Evolutionary conservation across 192 early-diverging fungal genomes (phyloP).

Genomic region (Rhizophagus sp.): DNA sequence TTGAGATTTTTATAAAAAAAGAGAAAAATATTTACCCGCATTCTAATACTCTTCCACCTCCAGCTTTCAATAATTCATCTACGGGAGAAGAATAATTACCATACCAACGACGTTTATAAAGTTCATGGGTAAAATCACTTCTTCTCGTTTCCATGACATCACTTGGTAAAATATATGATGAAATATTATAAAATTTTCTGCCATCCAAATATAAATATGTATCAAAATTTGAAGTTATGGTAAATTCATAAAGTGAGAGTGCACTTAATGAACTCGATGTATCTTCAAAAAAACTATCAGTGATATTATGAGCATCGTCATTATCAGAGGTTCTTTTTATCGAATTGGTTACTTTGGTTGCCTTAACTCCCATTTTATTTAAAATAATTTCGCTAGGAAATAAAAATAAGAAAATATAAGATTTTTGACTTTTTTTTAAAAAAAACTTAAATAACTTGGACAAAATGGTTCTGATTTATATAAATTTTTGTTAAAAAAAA

Average conservation of each 20-base stretch:
- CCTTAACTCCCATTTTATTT: no score
- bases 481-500: no score
- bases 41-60: background rate
- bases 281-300: background rate
- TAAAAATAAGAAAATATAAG: no score
- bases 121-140: background rate
- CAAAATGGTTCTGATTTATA: no score
- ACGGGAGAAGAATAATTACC: constrained; percentile 1
- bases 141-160: background rate
- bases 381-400: no score
- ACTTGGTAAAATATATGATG: background rate
- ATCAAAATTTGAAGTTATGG: background rate
- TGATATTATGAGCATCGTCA: no score
- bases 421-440: no score
- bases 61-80: background rate
- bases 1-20: no score
- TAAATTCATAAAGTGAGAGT: background rate
- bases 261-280: background rate
- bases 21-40: background rate
- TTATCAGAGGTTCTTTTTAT: no score
- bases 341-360: no score
- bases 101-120: background rate
- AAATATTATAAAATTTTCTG: background rate
- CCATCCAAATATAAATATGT: background rate
- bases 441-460: no score